A percentile compares a stretch with the other conserved stretches of the same genome.
These are phyloP conservation scores for Aspergillus fischeri DNA, from an alignment of 2,329 filamentous ascomycete species.

Conservation along the genomic window DNA sequence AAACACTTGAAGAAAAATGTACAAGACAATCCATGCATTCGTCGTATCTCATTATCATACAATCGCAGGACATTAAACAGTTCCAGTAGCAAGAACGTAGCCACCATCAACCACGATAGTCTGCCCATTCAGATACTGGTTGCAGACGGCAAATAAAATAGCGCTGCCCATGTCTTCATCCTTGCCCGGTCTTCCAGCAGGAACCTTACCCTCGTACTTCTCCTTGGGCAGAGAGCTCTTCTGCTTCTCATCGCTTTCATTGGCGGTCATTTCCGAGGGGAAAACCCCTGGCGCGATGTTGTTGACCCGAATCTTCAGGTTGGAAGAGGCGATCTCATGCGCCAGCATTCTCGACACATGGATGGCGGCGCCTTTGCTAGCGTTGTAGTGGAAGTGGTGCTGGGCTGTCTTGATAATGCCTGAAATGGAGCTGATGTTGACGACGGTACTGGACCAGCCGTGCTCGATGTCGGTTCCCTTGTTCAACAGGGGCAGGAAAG, in stretches of 20 bases:
- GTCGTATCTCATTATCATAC: neutral
- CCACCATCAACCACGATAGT: slow-evolving; percentile 52
- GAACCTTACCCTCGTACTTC: slow-evolving; percentile 60
- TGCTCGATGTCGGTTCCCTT: slow-evolving; percentile 61
- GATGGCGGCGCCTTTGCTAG: slow-evolving; percentile 72
- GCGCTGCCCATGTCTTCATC: slow-evolving; percentile 68
- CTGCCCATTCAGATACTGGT: slow-evolving; percentile 52
- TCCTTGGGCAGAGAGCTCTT: slow-evolving; percentile 59
- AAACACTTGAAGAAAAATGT: too few relatives aligned
- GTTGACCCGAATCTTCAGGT: slow-evolving; percentile 58
- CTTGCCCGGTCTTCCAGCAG: slow-evolving; percentile 56
- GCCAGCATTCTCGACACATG: slow-evolving; percentile 69
- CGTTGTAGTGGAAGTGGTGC: slow-evolving; percentile 73
- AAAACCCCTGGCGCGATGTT: slow-evolving; percentile 67
- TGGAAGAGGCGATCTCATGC: slow-evolving; percentile 59
- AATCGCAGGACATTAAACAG: slow-evolving; percentile 9
- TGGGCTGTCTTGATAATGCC: slow-evolving; percentile 69
- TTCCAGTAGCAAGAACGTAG: slow-evolving; percentile 40
- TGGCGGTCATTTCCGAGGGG: slow-evolving; percentile 63
- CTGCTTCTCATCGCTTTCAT: slow-evolving; percentile 54
- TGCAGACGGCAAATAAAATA: slow-evolving; percentile 50
- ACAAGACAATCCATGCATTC: neutral
- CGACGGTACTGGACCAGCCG: slow-evolving; percentile 55
- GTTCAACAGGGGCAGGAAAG: slow-evolving; percentile 66
- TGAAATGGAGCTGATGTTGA: slow-evolving; percentile 72